Conservation (phyloP, 805 yeast genomes). For the Wickerhamiella kazuoi region DNA sequence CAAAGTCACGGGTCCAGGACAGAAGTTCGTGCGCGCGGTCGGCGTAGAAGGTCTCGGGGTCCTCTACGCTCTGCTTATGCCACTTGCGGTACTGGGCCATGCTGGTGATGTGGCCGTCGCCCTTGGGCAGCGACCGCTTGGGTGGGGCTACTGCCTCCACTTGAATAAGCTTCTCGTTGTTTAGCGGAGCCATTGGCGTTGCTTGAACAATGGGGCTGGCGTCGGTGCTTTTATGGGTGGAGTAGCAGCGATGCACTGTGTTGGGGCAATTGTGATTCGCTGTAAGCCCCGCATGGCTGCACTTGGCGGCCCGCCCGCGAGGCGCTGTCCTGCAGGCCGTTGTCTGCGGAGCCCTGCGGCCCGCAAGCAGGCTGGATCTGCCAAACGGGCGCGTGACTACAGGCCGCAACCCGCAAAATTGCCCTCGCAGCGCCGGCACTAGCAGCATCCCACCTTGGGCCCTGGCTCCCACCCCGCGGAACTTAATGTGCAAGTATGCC, state of each 20-base stretch:
- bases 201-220: not conserved
- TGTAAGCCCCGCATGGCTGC: not conserved
- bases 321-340: no score
- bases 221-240: not conserved
- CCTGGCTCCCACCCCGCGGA: no score
- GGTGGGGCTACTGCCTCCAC: conserved; percentile 3
- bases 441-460: no score
- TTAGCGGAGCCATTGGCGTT: conserved; percentile 1
- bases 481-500: no score
- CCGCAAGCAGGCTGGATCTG: no score
- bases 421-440: no score
- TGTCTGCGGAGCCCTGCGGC: no score
- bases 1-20: conserved; percentile 37
- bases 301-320: not conserved
- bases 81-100: conserved; percentile 32
- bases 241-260: not conserved
- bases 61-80: conserved; percentile 38
- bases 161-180: conserved; percentile 1
- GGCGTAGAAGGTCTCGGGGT: conserved; percentile 40
- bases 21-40: conserved; percentile 32
- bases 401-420: no score
- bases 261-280: not conserved
- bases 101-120: conserved; percentile 24
- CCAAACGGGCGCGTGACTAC: no score
- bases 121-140: conserved; percentile 4